Evolutionary conservation across 495 filamentous ascomycete species (phyloP), one percentile per base, ranked within the genome.

Genomic region (Niebla homalea): DNA sequence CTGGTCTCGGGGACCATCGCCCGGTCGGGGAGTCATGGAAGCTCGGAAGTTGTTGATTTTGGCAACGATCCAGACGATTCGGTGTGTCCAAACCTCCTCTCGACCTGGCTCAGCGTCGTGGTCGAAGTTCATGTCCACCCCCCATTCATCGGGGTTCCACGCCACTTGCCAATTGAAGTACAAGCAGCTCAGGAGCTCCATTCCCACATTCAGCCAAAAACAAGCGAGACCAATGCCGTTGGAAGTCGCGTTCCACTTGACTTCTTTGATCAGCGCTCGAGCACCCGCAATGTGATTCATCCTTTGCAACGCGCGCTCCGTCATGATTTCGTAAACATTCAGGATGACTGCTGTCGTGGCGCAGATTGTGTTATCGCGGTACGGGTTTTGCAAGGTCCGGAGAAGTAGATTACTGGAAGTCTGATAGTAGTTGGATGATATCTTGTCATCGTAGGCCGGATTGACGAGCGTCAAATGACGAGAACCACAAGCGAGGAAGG

Each of bases 71-170:
- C 89, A 97, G 29, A 95, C 71, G 47, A 96, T 92, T 23, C 85
- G 78, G 61, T 95, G 80, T 6, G 84, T 81, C 92, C 92, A 98
- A n/a, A 84, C 58, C 51, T 95, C 88, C 62, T 95, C 89, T 35
- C 76, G 70, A 16, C 76, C 76, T 26, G 60, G 56, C 21, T 65
- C 64, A 7, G 67, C 75, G 36, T 66, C 66, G 21, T 67, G 66
- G 15, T 63, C 64, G 54, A 92, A 83, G 50, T 87, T 75, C 76
- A 96, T 82, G 57, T 96, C 84, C 36, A 97, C 65, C 2, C 84
- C 84, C 92, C 92, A 97, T 5, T 84, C 77, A 62, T 95, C 88
- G 3, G 90, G 89, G 39, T 94, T 78, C 89, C 89, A 97, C 1
- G 88, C 80, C 2, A 89, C 75, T 51, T 82, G 76, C 85, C 87